phyloP scores from a whole-genome alignment of 345 rosid species.

The Pelargonium nanum region DNA sequence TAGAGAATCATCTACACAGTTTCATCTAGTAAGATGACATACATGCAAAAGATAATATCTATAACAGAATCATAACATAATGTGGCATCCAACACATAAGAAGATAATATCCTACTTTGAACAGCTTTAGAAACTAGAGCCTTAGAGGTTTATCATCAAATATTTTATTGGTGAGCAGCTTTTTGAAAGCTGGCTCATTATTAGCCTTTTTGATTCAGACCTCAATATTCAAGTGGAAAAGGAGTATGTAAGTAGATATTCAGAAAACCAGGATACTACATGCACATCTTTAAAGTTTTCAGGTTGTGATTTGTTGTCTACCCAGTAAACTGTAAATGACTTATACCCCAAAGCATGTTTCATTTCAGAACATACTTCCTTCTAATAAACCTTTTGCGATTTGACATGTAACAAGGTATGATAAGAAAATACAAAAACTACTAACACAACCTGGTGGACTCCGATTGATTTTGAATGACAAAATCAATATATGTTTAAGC shows the following conservation, averaged over 20 bases:
- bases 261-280: background rate
- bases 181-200: background rate
- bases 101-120: background rate
- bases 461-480: background rate
- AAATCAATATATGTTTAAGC: background rate
- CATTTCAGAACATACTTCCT: background rate
- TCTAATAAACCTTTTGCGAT: background rate
- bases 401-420: background rate
- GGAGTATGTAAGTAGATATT: background rate
- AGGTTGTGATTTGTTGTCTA: background rate
- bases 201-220: background rate
- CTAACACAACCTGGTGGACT: background rate
- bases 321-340: no score
- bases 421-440: background rate
- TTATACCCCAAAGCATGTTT: no score
- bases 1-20: background rate
- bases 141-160: background rate
- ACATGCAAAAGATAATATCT: background rate
- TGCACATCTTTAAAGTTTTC: background rate
- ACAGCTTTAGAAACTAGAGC: background rate
- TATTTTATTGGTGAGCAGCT: background rate
- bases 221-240: background rate
- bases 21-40: background rate
- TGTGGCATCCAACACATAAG: background rate
- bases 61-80: background rate